These are phyloP conservation scores for Solanum bulbocastanum DNA, from an alignment of 257 asterid genomes.

Conservation along the genomic window DNA sequence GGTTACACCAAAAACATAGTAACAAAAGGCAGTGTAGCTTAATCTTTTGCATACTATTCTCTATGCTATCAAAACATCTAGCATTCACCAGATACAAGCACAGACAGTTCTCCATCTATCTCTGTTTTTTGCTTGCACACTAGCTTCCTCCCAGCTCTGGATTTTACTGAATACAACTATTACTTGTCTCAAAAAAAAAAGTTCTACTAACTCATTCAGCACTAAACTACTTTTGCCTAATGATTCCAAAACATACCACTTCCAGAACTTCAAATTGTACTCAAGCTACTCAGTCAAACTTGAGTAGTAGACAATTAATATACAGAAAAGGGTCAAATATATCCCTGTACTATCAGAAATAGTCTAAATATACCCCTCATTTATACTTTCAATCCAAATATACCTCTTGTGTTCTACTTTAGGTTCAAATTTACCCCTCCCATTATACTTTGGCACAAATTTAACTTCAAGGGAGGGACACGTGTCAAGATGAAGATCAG, in stretches of 20 bases:
- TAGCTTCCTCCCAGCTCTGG: neutral
- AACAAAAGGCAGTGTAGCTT: neutral
- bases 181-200: neutral
- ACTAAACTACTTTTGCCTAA: neutral
- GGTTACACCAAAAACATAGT: neutral
- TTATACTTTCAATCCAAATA: neutral
- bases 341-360: neutral
- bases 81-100: neutral
- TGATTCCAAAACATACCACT: neutral
- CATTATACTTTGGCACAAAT: neutral
- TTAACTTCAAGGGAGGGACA: neutral
- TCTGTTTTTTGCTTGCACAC: neutral
- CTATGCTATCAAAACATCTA: neutral
- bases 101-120: neutral
- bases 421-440: neutral
- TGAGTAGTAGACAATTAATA: neutral
- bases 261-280: neutral
- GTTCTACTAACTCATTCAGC: neutral
- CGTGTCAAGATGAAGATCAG: neutral
- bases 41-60: neutral
- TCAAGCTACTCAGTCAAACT: neutral
- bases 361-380: neutral
- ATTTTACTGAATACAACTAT: neutral
- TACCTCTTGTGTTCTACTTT: neutral
- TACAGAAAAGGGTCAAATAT: neutral